Evolutionary conservation across 225 moss, liverwort and hornwort species (phyloP).

Genomic region (Straminergon stramineum): DNA sequence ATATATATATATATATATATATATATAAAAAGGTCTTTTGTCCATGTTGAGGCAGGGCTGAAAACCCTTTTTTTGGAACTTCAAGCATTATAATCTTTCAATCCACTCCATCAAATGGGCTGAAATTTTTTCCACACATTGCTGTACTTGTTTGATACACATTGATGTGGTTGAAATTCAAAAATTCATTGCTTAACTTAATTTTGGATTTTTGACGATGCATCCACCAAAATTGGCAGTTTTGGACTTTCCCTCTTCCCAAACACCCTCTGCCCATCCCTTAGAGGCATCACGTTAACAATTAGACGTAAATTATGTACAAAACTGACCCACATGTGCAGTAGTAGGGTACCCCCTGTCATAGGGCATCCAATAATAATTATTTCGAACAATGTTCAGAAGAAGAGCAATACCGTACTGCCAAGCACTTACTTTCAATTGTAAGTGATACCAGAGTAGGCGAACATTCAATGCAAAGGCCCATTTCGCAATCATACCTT

Average conservation of each 20-base stretch:
- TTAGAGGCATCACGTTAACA: neutral
- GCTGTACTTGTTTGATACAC: neutral
- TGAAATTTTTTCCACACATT: too few relatives aligned
- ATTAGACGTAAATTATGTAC: neutral
- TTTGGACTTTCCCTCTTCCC: too few relatives aligned
- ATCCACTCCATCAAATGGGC: accelerated
- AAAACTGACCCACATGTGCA: neutral
- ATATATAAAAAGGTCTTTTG: too few relatives aligned
- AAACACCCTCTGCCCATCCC: too few relatives aligned
- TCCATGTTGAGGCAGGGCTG: too few relatives aligned
- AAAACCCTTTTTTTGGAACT: accelerated
- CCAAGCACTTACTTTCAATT: neutral
- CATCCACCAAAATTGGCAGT: too few relatives aligned
- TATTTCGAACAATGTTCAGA: neutral
- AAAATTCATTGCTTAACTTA: too few relatives aligned
- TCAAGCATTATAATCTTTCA: neutral
- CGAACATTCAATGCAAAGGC: too few relatives aligned
- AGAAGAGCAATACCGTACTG: neutral
- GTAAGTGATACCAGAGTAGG: neutral
- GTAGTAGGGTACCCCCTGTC: too few relatives aligned
- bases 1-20: too few relatives aligned
- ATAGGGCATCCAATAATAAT: neutral
- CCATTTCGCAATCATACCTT: neutral
- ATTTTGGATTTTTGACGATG: too few relatives aligned
- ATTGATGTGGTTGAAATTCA: too few relatives aligned